Conservation (phyloP, 352 stramenopile species). For the Hyaloperonospora arabidopsidis region DNA sequence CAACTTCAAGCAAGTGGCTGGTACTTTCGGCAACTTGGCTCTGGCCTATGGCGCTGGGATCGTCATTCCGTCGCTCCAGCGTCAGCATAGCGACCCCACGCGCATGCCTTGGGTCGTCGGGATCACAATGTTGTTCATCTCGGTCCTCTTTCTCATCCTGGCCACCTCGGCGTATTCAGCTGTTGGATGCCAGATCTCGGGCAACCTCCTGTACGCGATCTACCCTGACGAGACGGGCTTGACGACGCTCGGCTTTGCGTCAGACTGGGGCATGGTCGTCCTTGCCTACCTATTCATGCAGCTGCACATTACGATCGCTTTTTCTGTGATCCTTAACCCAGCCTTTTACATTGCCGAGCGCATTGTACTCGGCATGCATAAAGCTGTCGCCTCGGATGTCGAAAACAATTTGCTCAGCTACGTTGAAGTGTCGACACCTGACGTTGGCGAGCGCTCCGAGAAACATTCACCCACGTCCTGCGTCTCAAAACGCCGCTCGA, state of each 20-base stretch:
- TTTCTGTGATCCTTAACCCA: conserved; percentile 44
- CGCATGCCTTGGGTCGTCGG: conserved; percentile 45
- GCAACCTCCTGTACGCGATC: conserved; percentile 48
- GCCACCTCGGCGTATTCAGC: conserved; percentile 32
- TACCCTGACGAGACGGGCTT: conserved; percentile 27
- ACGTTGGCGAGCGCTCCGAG: conserved; percentile 11
- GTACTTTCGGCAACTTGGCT: conserved; percentile 45
- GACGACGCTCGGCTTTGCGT: conserved; percentile 30
- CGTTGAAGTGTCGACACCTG: conserved; percentile 12
- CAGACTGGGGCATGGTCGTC: conserved; percentile 35
- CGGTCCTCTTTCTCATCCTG: conserved; percentile 35
- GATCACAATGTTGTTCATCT: conserved; percentile 37
- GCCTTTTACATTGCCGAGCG: conserved; percentile 43
- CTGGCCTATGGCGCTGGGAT: conserved; percentile 47
- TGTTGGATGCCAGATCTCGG: conserved; percentile 46
- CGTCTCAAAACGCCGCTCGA: conserved; percentile 29
- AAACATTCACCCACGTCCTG: conserved; percentile 8
- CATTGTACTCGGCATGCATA: conserved; percentile 45
- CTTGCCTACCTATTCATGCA: conserved; percentile 52
- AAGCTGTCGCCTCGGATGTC: conserved; percentile 18
- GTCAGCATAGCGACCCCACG: conserved; percentile 39
- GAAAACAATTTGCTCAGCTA: conserved; percentile 27
- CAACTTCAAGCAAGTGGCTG: conserved; percentile 36
- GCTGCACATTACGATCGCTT: conserved; percentile 48
- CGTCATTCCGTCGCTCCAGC: conserved; percentile 38